Evolutionary conservation across 2,329 filamentous ascomycete species (phyloP).

Genomic region (Pleoardoris graminearum): DNA sequence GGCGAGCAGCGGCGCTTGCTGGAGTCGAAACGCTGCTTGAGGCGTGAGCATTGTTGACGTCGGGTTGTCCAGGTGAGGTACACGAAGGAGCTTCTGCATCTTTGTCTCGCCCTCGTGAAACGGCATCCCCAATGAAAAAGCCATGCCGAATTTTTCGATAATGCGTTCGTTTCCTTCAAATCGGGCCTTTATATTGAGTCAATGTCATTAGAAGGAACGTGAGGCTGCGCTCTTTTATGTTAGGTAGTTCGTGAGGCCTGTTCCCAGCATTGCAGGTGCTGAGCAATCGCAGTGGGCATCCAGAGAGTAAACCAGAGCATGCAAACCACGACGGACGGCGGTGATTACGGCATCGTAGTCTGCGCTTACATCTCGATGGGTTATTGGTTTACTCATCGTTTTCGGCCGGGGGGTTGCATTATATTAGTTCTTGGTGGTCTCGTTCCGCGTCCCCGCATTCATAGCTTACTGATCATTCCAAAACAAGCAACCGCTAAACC

Average conservation of each 20-base stretch:
- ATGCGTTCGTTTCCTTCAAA: too few species aligned
- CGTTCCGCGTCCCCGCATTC: not conserved
- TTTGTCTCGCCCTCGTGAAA: constrained; percentile 70
- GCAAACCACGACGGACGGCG: not conserved
- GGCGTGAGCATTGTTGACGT: constrained; percentile 66
- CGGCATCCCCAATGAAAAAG: constrained; percentile 50
- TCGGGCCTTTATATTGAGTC: too few species aligned
- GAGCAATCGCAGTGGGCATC: constrained; percentile 3
- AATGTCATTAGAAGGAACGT: not conserved
- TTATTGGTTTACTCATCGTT: not conserved
- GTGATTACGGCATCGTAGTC: not conserved
- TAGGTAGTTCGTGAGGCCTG: not conserved
- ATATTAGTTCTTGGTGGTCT: not conserved
- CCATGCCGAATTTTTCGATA: constrained; percentile 32
- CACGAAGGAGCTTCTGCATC: constrained; percentile 65
- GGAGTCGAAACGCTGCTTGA: constrained; percentile 63
- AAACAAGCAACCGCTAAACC: not conserved
- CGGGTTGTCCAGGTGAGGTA: constrained; percentile 66
- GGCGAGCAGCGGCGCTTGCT: constrained; percentile 68
- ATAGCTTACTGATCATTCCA: constrained; percentile 1
- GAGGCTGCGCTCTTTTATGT: not conserved
- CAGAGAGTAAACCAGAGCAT: not conserved
- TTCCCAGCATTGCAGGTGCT: not conserved
- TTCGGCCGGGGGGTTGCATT: constrained; percentile 1
- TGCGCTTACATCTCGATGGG: not conserved